Evolutionary conservation across 306 rosid species (phyloP), one percentile per base, ranked within the genome.

Genomic region (Casuarina equisetifolia): DNA sequence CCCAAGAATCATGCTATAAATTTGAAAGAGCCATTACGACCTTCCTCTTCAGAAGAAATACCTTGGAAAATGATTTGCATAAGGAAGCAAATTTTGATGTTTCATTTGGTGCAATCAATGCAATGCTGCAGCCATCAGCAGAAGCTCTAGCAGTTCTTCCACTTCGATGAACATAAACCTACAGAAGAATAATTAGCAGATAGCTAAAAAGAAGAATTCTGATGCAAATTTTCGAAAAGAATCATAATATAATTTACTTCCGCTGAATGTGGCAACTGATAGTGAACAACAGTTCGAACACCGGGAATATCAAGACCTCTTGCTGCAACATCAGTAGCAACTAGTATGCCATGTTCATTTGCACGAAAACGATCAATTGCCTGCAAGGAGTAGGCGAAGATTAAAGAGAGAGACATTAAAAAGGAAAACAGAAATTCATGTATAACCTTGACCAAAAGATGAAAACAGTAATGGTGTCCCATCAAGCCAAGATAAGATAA

Each of bases 121-220:
- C 93, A 83, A 92, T 95, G 78, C 96, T 92, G 85, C 99, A 95
- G 53, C 99, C 99, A 84, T 95, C 99, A 35, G 97, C 92, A 79
- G 92, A 87, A 75, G 97, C 99, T 86, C 97, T 92, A 19, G 97
- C 99, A 67, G 97, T 95, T 87, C 99, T 89, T 75, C 99, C 99
- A 91, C 99, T 89, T 88, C 99, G 91, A 85, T 92, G 99, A 81
- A 95, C 91, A 86, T 95, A 95, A 78, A 91, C 97, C 99, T 95
- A 69, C 38, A 79, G 9, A 25, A 83, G 71, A 58, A 73, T 66
- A 73, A 57, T 45, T 39, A 73, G 76, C 38, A 80, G 76, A 76
- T 54, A 48, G 82, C 53, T 25, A 36, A 57, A 61, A 59, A 51
- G 54, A 38, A 73, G 46, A 45, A 38, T 63, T 58, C 17, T 25